Evolutionary conservation across 768 basidiomycete genomes (phyloP), one percentile per base, ranked within the genome.

Genomic region (Tylopilus subfusipes): DNA sequence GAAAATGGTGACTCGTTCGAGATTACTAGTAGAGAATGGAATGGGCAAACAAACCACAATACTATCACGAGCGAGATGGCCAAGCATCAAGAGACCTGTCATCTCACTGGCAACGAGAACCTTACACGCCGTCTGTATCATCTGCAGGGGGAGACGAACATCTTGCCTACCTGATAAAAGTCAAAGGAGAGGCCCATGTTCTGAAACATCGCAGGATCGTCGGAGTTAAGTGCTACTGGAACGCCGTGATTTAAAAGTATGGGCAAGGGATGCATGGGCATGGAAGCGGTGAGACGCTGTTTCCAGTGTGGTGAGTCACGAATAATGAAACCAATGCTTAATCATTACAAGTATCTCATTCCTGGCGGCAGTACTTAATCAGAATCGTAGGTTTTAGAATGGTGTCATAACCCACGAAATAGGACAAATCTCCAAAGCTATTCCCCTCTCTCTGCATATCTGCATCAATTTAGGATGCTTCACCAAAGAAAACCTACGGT

Each of bases 161-260:
- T 13, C 11, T 2, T 29, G 21, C 64, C 55, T 58, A 83, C 87
- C 75, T 90, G 89, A 68, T 79, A 91, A 67, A 83, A 90, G 68
- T 91, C 89, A 63, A 80, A 91, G 0, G 85, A 83, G 6, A 91
- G 74, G 0, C 88, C 88, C 81, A 85, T 83, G 59, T 86, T 88
- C 14, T 87, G 86, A 60, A 92, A 91, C 22, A 85, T 76, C 0
- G 86, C 75, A 4, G 90, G 90, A 61, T 91, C 89, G 61, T 91
- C 90, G 7, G 84, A 88, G 62, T 78, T 81, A 4, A 91, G 75
- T 0, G 81, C 82, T 8, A 91, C 83, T 3, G 85, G 83, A 9
- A 90, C 77, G 1, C 88, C 87, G 55, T 88, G 76, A 66, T 87
- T 90, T 46, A 91, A 65, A 34, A 89, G 63, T n/a, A 80, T 74